Base-by-base conservation (phyloP, 768 basidiomycete genomes). In the Boletus insuetus region DNA sequence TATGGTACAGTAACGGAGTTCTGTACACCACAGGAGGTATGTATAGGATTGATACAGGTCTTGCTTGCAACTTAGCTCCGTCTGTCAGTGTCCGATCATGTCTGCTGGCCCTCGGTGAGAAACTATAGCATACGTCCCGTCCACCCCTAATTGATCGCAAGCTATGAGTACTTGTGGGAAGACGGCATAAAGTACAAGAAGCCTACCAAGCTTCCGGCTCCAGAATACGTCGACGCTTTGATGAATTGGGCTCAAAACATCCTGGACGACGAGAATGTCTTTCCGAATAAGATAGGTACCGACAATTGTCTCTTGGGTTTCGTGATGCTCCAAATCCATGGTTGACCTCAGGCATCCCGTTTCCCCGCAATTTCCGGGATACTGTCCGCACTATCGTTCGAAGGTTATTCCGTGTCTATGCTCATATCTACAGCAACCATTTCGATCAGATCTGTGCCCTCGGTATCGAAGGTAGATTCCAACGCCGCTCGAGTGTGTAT, bases 1-100 rank as follows among this genome's bases (percentile, higher is more conserved):
- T 99, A 98, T 66, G 97, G 96, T 12, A 97, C 94, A 11, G 86
- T 99, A 22, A 97, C 97, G 3, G 97, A 99, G 74, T 98, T 98
- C 68, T 99, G 97, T 72, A 98, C 91, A 17, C 82, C 87, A 11
- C 85, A 94, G 67, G 94, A 97, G 82, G 94, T 90, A 65, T 63
- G 80, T 69, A 34, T 26, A 17, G 5, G 49, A 42, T 42, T 29
- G 44, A 43, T 24, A 34, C 44, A 37, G 45, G 49, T 56, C 49
- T 14, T 45, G 34, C 50, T 48, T 51, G 43, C 41, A 48, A 53
- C 61, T 58, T 37, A 59, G 31, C 31, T 38, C 14, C 45, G 42
- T 60, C 24, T 48, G 26, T 37, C 61, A 94, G 91, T 94, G 94
- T 67, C 91, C 92, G n/a, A 85, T 95, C 59, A 96, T 96, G 94